Base-by-base conservation (phyloP, 2,329 filamentous ascomycete species). In the Fusarium citri region DNA sequence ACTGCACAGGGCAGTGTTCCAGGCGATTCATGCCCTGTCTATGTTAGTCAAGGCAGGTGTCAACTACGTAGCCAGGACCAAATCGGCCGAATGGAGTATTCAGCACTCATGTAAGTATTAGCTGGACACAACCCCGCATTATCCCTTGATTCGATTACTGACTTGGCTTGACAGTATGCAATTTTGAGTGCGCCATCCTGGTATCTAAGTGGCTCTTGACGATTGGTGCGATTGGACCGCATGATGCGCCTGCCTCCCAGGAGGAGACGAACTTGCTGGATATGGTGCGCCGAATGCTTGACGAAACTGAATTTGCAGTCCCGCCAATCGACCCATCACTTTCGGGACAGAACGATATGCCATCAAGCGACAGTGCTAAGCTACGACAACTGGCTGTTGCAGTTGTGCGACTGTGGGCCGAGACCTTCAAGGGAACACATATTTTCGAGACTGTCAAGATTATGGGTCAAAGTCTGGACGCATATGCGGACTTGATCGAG, bases 11-110 rank as follows among this genome's bases (percentile, higher is more conserved):
- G 90, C 90, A 2, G 86, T 92, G 0, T 85, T 91, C 28, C 90
- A 92, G 72, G 88, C 89, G 2, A 87, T 90, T 28, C 90, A 92
- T 74, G 89, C 90, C 1, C 80, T 93, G 37, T 90, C 89, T 6
- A 89, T 91, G 81, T 81, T 90, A 25, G 87, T 91, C 62, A 90
- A 89, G 75, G 83, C 85, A 16, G 88, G 88, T 1, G 87, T 90
- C 22, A 88, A 88, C 70, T 89, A 88, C 69, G 86, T 89, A 49
- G 87, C 88, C 43, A 84, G 86, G 67, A 87, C 87, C 8, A 89
- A 89, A 77, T 87, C 86, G 3, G 80, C 86, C 1, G 86, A 89
- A 74, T 89, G 88, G 88, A 89, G 87, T 72, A 88, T 89, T 73
- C 87, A 89, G 66, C 85, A 89, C 76, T 88, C 87, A 28, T 73